phyloP scores from a whole-genome alignment of 305 asterid species.

The Fraxinus floribunda region DNA sequence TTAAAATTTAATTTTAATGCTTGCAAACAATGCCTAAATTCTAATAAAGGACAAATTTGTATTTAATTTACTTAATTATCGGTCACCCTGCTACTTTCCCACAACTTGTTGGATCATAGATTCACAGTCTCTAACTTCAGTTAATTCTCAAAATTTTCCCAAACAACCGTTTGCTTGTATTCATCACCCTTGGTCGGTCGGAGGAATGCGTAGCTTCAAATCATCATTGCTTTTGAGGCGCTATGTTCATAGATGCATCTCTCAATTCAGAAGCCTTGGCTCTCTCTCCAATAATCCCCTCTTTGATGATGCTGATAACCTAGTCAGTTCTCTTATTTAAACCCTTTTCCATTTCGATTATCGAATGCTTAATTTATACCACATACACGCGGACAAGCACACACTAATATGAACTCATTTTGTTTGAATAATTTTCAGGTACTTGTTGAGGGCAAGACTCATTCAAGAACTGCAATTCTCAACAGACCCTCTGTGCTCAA shows the following conservation, averaged over 20 bases:
- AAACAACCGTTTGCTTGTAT: too few species aligned
- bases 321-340: conserved; percentile 39
- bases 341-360: background rate
- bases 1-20: too few species aligned
- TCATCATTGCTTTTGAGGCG: conserved; percentile 41
- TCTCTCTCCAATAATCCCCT: conserved; percentile 45
- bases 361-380: background rate
- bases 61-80: too few species aligned
- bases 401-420: background rate
- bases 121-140: too few species aligned
- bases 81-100: too few species aligned
- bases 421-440: conserved; percentile 47
- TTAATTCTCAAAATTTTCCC: too few species aligned
- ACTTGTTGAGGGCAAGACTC: conserved; percentile 63
- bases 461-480: conserved; percentile 79
- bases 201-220: conserved; percentile 42
- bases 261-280: conserved; percentile 38
- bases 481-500: conserved; percentile 71
- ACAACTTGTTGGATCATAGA: too few species aligned
- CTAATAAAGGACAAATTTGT: too few species aligned
- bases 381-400: background rate
- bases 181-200: too few species aligned
- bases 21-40: too few species aligned
- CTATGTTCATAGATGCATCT: conserved; percentile 3
- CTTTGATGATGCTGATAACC: conserved; percentile 41